These are phyloP conservation scores for barley (Hordeum vulgare) DNA, from an alignment of 176 grass and related monocot genomes.

Conservation along the genomic window MorexV3_pseudomolecules_assembly NC_058523.1:46965595-46966094, in stretches of 20 bases:
- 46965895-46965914: not conserved
- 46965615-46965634: not conserved
- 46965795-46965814: not conserved
- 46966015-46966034: not conserved
- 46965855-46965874: not conserved
- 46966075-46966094: not conserved
- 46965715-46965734: slow-evolving; percentile 12
- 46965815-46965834: not conserved
- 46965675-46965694: not conserved
- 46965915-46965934: slow-evolving; percentile 32
- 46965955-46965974: not conserved
- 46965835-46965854: not conserved
- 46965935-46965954: not conserved
- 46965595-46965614: not conserved
- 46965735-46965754: not conserved
- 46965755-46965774: not conserved
- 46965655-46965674: not conserved
- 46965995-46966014: slow-evolving; percentile 11
- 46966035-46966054: not conserved
- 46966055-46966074: not conserved
- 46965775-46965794: slow-evolving; percentile 20
- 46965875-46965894: not conserved
- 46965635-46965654: too few species aligned
- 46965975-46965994: not conserved
- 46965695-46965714: not conserved